Evolutionary conservation across 495 filamentous ascomycete genomes (phyloP).

Genomic region (Xylaria flabelliformis): DNA sequence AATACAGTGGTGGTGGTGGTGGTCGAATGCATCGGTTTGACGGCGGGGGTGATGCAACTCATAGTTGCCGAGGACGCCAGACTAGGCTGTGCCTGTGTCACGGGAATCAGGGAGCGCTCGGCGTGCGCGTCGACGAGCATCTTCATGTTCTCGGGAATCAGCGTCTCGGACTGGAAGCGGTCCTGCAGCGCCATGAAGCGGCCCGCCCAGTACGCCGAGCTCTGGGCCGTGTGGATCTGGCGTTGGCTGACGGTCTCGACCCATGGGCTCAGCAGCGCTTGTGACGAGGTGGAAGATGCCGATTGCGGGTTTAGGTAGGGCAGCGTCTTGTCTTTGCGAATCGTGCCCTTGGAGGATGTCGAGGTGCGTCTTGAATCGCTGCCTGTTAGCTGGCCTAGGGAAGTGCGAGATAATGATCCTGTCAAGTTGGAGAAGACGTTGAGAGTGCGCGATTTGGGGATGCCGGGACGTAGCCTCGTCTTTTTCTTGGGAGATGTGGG

Average conservation of each 20-base stretch:
- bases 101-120: slow-evolving; percentile 30
- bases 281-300: slow-evolving; percentile 24
- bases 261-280: neutral
- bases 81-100: slow-evolving; percentile 33
- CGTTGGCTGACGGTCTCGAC: slow-evolving; percentile 26
- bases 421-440: slow-evolving; percentile 48
- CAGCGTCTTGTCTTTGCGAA: neutral
- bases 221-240: slow-evolving; percentile 40
- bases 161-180: slow-evolving; percentile 55
- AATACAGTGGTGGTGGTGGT: neutral
- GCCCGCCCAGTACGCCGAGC: slow-evolving; percentile 60
- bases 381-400: slow-evolving; percentile 32
- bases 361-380: slow-evolving; percentile 36
- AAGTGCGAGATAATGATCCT: slow-evolving; percentile 45
- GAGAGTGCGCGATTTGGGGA: slow-evolving; percentile 48
- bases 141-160: slow-evolving; percentile 38
- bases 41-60: slow-evolving; percentile 36
- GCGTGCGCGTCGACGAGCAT: slow-evolving; percentile 37
- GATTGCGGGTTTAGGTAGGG: slow-evolving; percentile 19
- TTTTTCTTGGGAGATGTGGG: slow-evolving; percentile 23
- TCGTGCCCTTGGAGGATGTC: slow-evolving; percentile 26
- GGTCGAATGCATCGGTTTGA: neutral
- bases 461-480: slow-evolving; percentile 11
- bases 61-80: slow-evolving; percentile 27
- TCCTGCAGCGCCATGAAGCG: slow-evolving; percentile 62